Base-by-base conservation (phyloP, 2,329 filamentous ascomycete genomes). In the Xylaria sp. region DNA sequence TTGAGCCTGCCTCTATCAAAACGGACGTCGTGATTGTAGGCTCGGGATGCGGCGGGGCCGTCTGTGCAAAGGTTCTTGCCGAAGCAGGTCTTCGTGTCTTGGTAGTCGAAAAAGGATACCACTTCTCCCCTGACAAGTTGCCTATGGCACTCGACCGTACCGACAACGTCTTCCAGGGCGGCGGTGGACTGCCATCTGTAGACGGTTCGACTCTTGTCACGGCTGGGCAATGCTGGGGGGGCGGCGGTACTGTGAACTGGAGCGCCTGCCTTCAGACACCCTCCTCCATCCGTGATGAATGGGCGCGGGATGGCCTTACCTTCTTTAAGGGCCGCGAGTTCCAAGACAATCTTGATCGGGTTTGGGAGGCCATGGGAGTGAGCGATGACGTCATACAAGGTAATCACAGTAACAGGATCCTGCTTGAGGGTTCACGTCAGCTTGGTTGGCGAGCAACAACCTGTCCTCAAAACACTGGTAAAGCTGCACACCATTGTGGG, bases 201-300 rank as follows among this genome's bases (percentile, higher is more conserved):
- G 84, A 90, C 70, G 79, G 79, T 10, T 83, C 84, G 5, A 79
- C 89, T 31, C 83, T 78, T 15, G 75, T 94, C 11, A 74, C 91
- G 2, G 85, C 90, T 0, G 93, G 91, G 1, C 85, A 86, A 58
- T 85, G 85, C 31, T 96, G 90, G 86, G 93, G 93, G 29, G 93
- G 93, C 41, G 93, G 93, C 57, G 93, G 93, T 5, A 92, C 91
- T 0, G 77, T 97, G 69, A 97, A 97, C 76, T 97, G 93, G 93
- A 90, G 83, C 70, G 85, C 85, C 8, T 79, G 79, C 52, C 77
- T 88, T 53, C 80, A 83, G 68, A 90, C 91, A 0, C 91, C 94
- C 72, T 87, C 85, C 25, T 90, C 83, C 66, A 91, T 97, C 1
- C 86, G 93, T 3, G 81, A 86, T 67, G 92, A 97, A 76, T 97